Percentiles rank a stretch among this genome's conserved stretches.
Evolutionary conservation across 441 rosid genomes (phyloP).

Genomic region (Breynia disticha): DNA sequence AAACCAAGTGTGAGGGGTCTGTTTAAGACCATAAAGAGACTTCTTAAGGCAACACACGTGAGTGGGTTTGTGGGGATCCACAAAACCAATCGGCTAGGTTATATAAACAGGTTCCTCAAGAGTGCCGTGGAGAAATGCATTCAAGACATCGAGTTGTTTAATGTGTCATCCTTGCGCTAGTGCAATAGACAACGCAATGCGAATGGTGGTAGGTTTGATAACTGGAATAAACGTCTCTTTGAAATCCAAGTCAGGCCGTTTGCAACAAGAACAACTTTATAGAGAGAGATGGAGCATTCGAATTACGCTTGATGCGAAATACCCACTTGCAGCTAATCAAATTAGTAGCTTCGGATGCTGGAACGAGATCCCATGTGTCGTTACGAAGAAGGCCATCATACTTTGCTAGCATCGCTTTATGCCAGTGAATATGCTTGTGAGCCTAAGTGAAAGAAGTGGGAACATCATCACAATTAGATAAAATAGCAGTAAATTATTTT

Average conservation of each 20-base stretch:
- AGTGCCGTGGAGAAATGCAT: not conserved
- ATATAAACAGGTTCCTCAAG: not conserved
- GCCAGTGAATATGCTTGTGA: not conserved
- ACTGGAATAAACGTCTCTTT: not conserved
- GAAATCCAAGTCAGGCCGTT: not conserved
- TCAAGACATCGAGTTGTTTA: not conserved
- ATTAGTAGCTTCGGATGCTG: not conserved
- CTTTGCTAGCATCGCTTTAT: not conserved
- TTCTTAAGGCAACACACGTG: not conserved
- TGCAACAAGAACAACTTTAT: not conserved
- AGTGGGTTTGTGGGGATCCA: not conserved
- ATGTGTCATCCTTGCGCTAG: no score
- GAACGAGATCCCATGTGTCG: not conserved
- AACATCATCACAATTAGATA: not conserved
- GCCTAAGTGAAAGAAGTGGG: not conserved
- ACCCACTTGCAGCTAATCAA: not conserved
- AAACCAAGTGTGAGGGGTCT: not conserved
- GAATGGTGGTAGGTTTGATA: not conserved
- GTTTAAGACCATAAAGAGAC: slow-evolving; percentile 1
- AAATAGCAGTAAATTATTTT: no score
- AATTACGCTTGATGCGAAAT: not conserved
- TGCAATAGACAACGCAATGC: no score
- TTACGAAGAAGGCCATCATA: not conserved
- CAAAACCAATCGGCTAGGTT: not conserved
- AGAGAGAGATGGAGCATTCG: not conserved